A percentile compares a stretch with the other conserved stretches of the same genome.
These are phyloP conservation scores for Aspergillus mulundensis DNA, from an alignment of 495 filamentous ascomycete species.

Conservation along the genomic window DNA sequence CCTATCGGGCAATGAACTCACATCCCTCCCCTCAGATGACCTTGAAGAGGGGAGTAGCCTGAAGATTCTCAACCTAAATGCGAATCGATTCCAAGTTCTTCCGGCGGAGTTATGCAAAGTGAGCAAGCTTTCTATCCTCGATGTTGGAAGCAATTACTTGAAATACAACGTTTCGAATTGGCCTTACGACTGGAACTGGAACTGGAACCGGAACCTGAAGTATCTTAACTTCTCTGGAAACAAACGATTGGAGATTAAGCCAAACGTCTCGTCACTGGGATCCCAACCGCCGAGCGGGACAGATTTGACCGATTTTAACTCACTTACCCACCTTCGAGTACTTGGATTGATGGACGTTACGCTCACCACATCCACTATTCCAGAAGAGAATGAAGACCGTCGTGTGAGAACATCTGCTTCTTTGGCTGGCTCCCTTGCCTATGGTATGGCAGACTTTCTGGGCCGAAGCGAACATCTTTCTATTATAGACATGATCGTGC, in stretches of 20 bases:
- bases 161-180: slow-evolving; percentile 99
- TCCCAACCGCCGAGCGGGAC: slow-evolving; percentile 51
- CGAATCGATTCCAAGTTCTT: slow-evolving; percentile 94
- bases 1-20: slow-evolving; percentile 91
- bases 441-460: slow-evolving; percentile 97
- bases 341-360: slow-evolving; percentile 98
- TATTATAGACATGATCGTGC: slow-evolving; percentile 96
- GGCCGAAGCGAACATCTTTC: slow-evolving; percentile 91
- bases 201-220: slow-evolving; percentile 89
- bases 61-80: slow-evolving; percentile 90
- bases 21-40: slow-evolving; percentile 87
- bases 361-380: slow-evolving; percentile 83
- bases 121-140: slow-evolving; percentile 80
- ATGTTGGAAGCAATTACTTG: slow-evolving; percentile 92
- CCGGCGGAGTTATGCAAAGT: slow-evolving; percentile 95
- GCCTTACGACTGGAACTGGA: slow-evolving; percentile 99
- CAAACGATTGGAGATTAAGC: slow-evolving; percentile 95
- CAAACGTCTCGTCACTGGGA: slow-evolving; percentile 54
- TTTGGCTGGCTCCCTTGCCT: slow-evolving; percentile 77
- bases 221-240: slow-evolving; percentile 98
- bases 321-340: slow-evolving; percentile 78
- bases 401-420: slow-evolving; percentile 95
- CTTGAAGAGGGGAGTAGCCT: slow-evolving; percentile 81
- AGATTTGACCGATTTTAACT: slow-evolving; percentile 88
- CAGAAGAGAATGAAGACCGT: slow-evolving; percentile 91